phyloP scores from a whole-genome alignment of 495 filamentous ascomycete genomes.

The Evernia prunastri region DNA sequence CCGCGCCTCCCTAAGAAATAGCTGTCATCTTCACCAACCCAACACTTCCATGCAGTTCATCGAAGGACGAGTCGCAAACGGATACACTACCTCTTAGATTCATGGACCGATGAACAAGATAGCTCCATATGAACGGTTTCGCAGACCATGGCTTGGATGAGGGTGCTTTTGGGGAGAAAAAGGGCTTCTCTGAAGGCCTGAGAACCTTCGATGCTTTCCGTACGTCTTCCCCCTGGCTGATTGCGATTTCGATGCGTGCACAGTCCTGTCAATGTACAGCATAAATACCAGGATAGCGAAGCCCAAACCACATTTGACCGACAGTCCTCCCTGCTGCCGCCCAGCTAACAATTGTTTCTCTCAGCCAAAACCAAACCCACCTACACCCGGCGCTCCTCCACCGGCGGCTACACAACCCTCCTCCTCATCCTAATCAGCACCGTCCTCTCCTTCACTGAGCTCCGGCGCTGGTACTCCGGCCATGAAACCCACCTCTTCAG shows the following conservation, averaged over 20 bases:
- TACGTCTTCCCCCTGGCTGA: conserved; percentile 40
- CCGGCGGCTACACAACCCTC: conserved; percentile 91
- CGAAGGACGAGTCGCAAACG: not conserved
- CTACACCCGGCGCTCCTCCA: conserved; percentile 72
- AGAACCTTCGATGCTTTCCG: conserved; percentile 96
- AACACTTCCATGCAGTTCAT: not conserved
- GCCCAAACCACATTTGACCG: not conserved
- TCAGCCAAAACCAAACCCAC: conserved; percentile 92
- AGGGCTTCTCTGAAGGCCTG: conserved; percentile 51
- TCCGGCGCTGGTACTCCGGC: conserved; percentile 75
- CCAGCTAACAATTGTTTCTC: conserved; percentile 27
- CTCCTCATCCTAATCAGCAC: conserved; percentile 65
- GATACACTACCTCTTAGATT: conserved; percentile 2
- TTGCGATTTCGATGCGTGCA: not conserved
- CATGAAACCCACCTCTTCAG: conserved; percentile 80
- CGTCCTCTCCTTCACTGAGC: conserved; percentile 68
- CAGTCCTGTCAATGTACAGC: not conserved
- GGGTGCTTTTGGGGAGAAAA: conserved; percentile 70
- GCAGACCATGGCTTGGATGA: conserved; percentile 65
- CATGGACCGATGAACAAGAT: conserved; percentile 24
- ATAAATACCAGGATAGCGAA: not conserved
- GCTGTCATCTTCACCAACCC: conserved; percentile 15
- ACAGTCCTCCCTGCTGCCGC: not conserved
- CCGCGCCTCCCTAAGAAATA: conserved; percentile 3
- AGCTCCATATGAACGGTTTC: conserved; percentile 60